Evolutionary conservation across 495 filamentous ascomycete species (phyloP).

Genomic region (Lasiosphaeris hirsuta): DNA sequence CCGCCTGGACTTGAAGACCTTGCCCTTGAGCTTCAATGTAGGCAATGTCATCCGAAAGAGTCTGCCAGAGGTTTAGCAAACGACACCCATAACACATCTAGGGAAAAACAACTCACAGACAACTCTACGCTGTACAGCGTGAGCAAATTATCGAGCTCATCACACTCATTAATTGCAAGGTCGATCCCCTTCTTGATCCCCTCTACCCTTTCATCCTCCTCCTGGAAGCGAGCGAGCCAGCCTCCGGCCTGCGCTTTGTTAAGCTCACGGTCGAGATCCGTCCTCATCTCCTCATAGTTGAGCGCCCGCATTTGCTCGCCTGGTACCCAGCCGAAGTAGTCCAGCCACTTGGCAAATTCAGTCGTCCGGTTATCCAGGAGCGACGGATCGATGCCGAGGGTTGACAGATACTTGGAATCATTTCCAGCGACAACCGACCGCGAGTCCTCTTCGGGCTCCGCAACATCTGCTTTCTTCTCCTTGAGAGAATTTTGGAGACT

Average conservation of each 20-base stretch:
- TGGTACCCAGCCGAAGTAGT: conserved; percentile 85
- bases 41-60: conserved; percentile 88
- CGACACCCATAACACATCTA: not conserved
- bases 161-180: conserved; percentile 84
- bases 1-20: conserved; percentile 92
- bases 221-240: conserved; percentile 84
- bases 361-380: conserved; percentile 63
- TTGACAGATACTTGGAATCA: conserved; percentile 73
- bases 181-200: conserved; percentile 82
- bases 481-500: conserved; percentile 42
- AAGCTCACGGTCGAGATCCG: conserved; percentile 80
- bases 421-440: conserved; percentile 67
- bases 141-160: conserved; percentile 88
- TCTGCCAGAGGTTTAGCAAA: conserved; percentile 58
- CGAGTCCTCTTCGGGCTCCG: conserved; percentile 31
- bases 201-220: conserved; percentile 83
- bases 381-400: conserved; percentile 67
- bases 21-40: conserved; percentile 97
- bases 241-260: conserved; percentile 86
- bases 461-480: conserved; percentile 38
- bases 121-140: conserved; percentile 93
- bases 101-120: conserved; percentile 58
- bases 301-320: conserved; percentile 65
- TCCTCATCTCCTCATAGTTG: conserved; percentile 77
- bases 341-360: conserved; percentile 70